Evolutionary conservation across 345 rosid genomes (phyloP).

Genomic region (thale cress (Arabidopsis thaliana)): DNA sequence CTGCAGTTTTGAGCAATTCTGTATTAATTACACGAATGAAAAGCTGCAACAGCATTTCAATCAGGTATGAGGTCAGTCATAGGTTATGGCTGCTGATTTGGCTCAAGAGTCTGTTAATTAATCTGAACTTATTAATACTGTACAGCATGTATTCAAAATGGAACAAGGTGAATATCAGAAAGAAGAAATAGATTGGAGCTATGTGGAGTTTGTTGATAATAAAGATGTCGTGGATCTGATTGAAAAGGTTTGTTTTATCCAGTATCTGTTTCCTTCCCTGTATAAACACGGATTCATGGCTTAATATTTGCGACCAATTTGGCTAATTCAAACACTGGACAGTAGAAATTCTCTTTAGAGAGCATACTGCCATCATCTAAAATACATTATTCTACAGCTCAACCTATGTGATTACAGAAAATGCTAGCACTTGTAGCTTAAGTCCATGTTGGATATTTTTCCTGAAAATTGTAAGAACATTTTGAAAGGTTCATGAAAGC

Average conservation of each 20-base stretch:
- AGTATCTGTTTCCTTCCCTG: conserved; percentile 12
- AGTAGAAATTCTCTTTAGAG: conserved; percentile 12
- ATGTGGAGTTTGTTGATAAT: conserved; percentile 82
- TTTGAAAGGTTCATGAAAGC: conserved; percentile 20
- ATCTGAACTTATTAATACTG: conserved; percentile 43
- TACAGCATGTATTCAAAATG: conserved; percentile 90
- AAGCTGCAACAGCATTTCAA: conserved; percentile 98
- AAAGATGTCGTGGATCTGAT: conserved; percentile 87
- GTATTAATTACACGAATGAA: conserved; percentile 92
- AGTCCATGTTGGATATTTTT: conserved; percentile 22
- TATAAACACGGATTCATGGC: not conserved
- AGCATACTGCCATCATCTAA: conserved; percentile 6
- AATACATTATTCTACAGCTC: conserved; percentile 6
- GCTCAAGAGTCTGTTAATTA: conserved; percentile 35
- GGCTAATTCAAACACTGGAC: conserved; percentile 14
- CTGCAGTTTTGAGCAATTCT: conserved; percentile 90
- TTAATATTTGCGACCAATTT: conserved; percentile 13
- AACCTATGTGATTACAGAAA: conserved; percentile 6
- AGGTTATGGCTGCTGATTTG: conserved; percentile 40
- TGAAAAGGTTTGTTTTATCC: conserved; percentile 68
- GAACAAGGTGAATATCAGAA: conserved; percentile 77
- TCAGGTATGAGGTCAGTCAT: conserved; percentile 80
- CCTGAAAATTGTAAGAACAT: conserved; percentile 10
- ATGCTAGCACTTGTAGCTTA: conserved; percentile 5
- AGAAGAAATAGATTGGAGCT: conserved; percentile 93